A percentile compares a stretch with the other conserved stretches of the same genome.
Evolutionary conservation across 2,329 filamentous ascomycete species (phyloP).

Genomic region (Lojkania enalia): DNA sequence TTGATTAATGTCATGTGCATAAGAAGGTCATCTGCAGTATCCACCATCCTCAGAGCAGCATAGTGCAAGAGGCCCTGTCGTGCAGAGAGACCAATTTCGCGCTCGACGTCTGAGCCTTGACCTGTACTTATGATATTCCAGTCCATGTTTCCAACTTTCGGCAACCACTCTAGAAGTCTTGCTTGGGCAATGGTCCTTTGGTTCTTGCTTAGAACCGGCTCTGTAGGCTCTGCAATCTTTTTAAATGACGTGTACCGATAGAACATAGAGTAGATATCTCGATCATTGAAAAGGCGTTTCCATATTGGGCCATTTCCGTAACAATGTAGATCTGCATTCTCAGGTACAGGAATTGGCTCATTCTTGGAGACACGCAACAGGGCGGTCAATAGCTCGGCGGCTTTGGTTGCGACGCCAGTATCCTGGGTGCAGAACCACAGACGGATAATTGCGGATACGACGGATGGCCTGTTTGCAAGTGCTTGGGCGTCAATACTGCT

Average conservation of each 20-base stretch:
- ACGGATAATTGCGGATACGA: conserved; percentile 58
- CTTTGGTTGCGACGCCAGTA: conserved; percentile 58
- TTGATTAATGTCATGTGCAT: conserved; percentile 63
- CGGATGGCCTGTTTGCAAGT: conserved; percentile 59
- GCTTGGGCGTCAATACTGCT: conserved; percentile 59
- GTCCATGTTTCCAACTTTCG: conserved; percentile 56
- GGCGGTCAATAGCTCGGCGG: conserved; percentile 56
- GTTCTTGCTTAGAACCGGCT: conserved; percentile 49
- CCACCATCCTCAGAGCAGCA: conserved; percentile 58
- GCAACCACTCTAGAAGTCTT: conserved; percentile 61
- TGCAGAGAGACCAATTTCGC: conserved; percentile 35
- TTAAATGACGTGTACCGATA: conserved; percentile 59
- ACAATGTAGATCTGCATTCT: conserved; percentile 27
- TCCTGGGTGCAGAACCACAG: conserved; percentile 62
- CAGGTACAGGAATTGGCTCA: conserved; percentile 46
- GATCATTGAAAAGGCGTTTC: conserved; percentile 64
- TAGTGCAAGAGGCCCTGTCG: conserved; percentile 57
- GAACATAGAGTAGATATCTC: conserved; percentile 59
- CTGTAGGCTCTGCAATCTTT: conserved; percentile 35
- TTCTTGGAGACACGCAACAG: conserved; percentile 54
- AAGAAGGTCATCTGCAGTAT: conserved; percentile 59
- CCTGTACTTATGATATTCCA: conserved; percentile 58
- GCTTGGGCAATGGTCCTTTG: conserved; percentile 64
- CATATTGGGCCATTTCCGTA: conserved; percentile 55
- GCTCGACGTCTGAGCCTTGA: conserved; percentile 58